phyloP scores from a whole-genome alignment of 2,329 filamentous ascomycete species.

The Penicillium sp. region DNA sequence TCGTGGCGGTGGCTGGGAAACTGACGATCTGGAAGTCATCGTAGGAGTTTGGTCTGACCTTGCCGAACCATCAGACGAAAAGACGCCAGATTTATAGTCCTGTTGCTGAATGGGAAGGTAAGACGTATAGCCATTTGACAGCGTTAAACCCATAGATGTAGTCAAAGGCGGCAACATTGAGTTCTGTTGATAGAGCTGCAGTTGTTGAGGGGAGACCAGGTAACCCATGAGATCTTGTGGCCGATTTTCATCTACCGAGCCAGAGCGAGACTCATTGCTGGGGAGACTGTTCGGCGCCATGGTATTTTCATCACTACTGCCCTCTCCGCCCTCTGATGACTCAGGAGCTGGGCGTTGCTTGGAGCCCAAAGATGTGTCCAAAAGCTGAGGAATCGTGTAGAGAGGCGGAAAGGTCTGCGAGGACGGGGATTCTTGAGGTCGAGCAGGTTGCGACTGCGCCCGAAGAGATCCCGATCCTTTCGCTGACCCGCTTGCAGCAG shows the following conservation, averaged over 20 bases:
- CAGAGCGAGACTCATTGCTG: constrained; percentile 32
- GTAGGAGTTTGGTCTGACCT: constrained; percentile 26
- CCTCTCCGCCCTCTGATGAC: constrained; percentile 32
- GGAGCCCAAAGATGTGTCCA: constrained; percentile 30
- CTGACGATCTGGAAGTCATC: constrained; percentile 18
- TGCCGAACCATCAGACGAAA: constrained; percentile 25
- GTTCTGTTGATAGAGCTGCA: constrained; percentile 42
- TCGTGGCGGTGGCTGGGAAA: constrained; percentile 20
- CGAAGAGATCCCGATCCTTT: constrained; percentile 43
- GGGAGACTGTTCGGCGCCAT: constrained; percentile 35
- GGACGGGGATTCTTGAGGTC: constrained; percentile 39
- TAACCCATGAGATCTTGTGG: constrained; percentile 48
- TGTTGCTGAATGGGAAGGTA: constrained; percentile 32
- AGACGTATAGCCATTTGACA: constrained; percentile 41
- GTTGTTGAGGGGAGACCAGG: constrained; percentile 46
- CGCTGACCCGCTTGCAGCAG: constrained; percentile 43
- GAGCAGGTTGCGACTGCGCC: constrained; percentile 53
- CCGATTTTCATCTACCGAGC: constrained; percentile 39
- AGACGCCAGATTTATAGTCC: constrained; percentile 33
- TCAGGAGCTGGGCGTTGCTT: constrained; percentile 33
- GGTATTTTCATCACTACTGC: constrained; percentile 34
- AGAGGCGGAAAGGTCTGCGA: constrained; percentile 34
- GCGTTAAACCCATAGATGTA: constrained; percentile 38
- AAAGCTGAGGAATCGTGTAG: constrained; percentile 32
- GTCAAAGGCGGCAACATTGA: constrained; percentile 40